Evolutionary conservation across 2,329 filamentous ascomycete species (phyloP).

Genomic region (Aspergillus cejpii): DNA sequence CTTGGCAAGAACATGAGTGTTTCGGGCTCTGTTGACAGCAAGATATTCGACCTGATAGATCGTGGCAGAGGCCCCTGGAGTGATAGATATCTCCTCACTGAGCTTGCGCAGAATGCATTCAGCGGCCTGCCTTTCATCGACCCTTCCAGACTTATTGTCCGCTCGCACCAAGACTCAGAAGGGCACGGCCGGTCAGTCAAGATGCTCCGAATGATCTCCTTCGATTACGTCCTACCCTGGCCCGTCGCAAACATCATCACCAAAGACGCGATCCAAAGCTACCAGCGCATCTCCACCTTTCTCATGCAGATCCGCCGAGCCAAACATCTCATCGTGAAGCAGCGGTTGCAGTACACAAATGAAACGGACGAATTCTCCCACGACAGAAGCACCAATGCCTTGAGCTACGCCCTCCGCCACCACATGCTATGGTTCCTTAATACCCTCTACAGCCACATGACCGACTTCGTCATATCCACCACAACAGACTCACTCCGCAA

Average conservation of each 20-base stretch:
- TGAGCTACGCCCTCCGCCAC: slow-evolving; percentile 51
- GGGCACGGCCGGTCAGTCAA: slow-evolving; percentile 54
- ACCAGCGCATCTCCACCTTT: slow-evolving; percentile 67
- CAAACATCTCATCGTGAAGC: slow-evolving; percentile 57
- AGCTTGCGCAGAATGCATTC: slow-evolving; percentile 68
- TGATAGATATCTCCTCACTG: slow-evolving; percentile 73
- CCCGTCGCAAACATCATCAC: slow-evolving; percentile 65
- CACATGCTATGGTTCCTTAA: slow-evolving; percentile 72
- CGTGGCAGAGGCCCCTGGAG: slow-evolving; percentile 58
- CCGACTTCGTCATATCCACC: slow-evolving; percentile 62
- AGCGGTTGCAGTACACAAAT: slow-evolving; percentile 32
- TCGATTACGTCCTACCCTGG: slow-evolving; percentile 63
- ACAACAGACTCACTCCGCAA: slow-evolving; percentile 52
- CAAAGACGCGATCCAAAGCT: slow-evolving; percentile 55
- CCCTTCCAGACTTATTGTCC: slow-evolving; percentile 56
- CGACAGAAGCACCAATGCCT: slow-evolving; percentile 32
- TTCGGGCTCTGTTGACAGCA: slow-evolving; percentile 58
- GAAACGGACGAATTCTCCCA: slow-evolving; percentile 37
- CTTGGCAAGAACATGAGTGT: slow-evolving; percentile 67
- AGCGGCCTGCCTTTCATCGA: slow-evolving; percentile 49
- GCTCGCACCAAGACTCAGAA: slow-evolving; percentile 43
- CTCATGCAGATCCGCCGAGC: slow-evolving; percentile 72
- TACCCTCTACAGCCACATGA: slow-evolving; percentile 67
- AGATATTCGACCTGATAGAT: slow-evolving; percentile 71
- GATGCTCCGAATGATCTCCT: slow-evolving; percentile 55